Conservation (phyloP, 2,329 filamentous ascomycete species). For the Cladosporium sp. region DNA sequence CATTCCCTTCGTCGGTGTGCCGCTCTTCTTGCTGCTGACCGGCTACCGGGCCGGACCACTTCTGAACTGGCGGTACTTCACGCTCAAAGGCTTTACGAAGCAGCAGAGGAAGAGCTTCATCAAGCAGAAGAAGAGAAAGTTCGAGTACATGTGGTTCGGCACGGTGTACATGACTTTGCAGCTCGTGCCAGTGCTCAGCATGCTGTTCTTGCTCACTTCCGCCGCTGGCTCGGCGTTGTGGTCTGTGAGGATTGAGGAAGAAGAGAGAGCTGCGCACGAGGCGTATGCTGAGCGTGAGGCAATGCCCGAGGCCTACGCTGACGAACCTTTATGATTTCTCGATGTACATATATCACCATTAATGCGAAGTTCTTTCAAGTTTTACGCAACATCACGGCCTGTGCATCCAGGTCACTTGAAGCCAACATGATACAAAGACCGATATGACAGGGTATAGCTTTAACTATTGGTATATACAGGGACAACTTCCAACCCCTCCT, state of each 20-base stretch:
- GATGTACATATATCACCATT: not conserved
- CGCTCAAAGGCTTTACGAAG: slow-evolving; percentile 69
- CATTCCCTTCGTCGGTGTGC: slow-evolving; percentile 75
- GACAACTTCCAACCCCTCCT: not conserved
- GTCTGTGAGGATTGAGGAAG: slow-evolving; percentile 32
- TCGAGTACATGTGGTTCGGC: slow-evolving; percentile 93
- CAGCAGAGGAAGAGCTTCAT: slow-evolving; percentile 70
- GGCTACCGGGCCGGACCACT: slow-evolving; percentile 84
- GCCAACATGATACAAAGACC: too few species aligned
- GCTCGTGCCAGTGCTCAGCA: slow-evolving; percentile 84
- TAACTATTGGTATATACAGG: not conserved
- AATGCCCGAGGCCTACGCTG: slow-evolving; percentile 8
- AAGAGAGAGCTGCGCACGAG: slow-evolving; percentile 3
- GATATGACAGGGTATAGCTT: not conserved
- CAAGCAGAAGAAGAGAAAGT: slow-evolving; percentile 55
- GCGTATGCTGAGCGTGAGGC: slow-evolving; percentile 3
- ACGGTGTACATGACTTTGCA: slow-evolving; percentile 78
- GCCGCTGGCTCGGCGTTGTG: slow-evolving; percentile 82
- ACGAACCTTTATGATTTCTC: not conserved
- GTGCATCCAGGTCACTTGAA: too few species aligned
- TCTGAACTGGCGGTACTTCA: slow-evolving; percentile 86
- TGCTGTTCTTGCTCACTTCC: slow-evolving; percentile 88
- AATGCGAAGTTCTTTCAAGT: too few species aligned
- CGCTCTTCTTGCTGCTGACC: slow-evolving; percentile 81
- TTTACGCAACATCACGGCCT: too few species aligned